Base-by-base conservation (phyloP, 495 filamentous ascomycete species). In the Aspergillus baeticus region DNA sequence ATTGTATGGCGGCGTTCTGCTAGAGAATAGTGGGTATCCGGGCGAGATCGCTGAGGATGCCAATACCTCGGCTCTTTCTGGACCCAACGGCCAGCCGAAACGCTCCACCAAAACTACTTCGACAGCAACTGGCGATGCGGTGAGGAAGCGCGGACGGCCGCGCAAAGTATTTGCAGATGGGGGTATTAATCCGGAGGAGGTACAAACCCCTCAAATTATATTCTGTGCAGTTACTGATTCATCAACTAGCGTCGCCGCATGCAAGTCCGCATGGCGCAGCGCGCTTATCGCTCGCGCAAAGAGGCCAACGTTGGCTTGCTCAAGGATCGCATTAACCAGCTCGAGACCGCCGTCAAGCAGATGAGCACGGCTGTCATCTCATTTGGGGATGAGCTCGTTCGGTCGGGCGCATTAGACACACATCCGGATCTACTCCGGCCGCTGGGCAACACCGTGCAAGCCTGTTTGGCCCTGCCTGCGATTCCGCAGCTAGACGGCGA, bases 221-320 rank as follows among this genome's bases (percentile, higher is more conserved):
- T 6, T 13, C 3, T 15, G 4, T n/a, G 15, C 13, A 26, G n/a
- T 26, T 10, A 51, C 10, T 39, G 22, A 29, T 20, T 47, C 4
- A 20, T 36, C 22, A 4, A 4, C 26, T 62, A 96, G 89, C 84
- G 89, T 44, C 84, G 91, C 33, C 82, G 91, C 47, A 92, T 87
- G n/a, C 91, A 96, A 71, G 92, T 93, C 51, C 84, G 91, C 35
- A 78, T 94, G 52, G 91, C 91, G 10, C 91, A 96, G 64, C 79
- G 90, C 31, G 90, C 90, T 2, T 95, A 96, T 63, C 84, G 91
- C 10, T 83, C 89, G 59, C 85, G 90, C 14, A 93, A 94, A 65
- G 90, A 96, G 65, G 88, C 81, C 20, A 88, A 87, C 3, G 90
- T 95, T 46, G 79, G 82, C n/a, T 82, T 84, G 1, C 76, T 94